phyloP scores from a whole-genome alignment of 192 early-diverging fungal species.

The Coemansia sp. region DNA sequence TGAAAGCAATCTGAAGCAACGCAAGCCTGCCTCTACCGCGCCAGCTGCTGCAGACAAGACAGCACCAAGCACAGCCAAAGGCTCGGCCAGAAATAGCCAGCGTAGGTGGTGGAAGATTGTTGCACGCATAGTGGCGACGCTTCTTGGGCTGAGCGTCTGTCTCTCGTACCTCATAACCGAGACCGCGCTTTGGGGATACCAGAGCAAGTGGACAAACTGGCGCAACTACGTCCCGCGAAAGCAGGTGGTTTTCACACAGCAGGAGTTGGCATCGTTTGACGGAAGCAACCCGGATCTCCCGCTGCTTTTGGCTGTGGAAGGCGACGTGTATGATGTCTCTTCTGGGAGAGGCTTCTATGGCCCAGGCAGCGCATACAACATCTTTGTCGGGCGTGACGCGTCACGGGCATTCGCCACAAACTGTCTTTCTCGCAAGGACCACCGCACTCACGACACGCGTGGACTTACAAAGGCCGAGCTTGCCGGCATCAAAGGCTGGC shows the following conservation, averaged over 20 bases:
- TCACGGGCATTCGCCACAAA: slow-evolving; percentile 93
- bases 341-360: slow-evolving; percentile 77
- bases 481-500: slow-evolving; percentile 78
- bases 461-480: slow-evolving; percentile 76
- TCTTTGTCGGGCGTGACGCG: slow-evolving; percentile 91
- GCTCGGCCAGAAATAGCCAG: not conserved
- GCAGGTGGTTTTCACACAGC: slow-evolving; percentile 67
- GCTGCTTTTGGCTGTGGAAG: slow-evolving; percentile 87
- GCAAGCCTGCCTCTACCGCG: not conserved
- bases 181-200: slow-evolving; percentile 72
- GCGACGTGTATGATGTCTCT: slow-evolving; percentile 94
- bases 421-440: slow-evolving; percentile 76
- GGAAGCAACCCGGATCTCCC: slow-evolving; percentile 78
- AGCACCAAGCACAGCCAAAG: not conserved
- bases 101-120: slow-evolving; percentile 46
- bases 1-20: slow-evolving; percentile 28
- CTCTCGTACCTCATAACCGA: slow-evolving; percentile 73
- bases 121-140: slow-evolving; percentile 25
- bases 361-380: slow-evolving; percentile 71
- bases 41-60: not conserved
- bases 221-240: slow-evolving; percentile 69
- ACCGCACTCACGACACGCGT: slow-evolving; percentile 91
- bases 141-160: slow-evolving; percentile 43
- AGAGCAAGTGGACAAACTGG: slow-evolving; percentile 70
- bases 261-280: slow-evolving; percentile 81